Percentiles rank a stretch among this genome's conserved stretches.
Conservation (phyloP, 2,329 filamentous ascomycete species). For the Cadophora malorum region DNA sequence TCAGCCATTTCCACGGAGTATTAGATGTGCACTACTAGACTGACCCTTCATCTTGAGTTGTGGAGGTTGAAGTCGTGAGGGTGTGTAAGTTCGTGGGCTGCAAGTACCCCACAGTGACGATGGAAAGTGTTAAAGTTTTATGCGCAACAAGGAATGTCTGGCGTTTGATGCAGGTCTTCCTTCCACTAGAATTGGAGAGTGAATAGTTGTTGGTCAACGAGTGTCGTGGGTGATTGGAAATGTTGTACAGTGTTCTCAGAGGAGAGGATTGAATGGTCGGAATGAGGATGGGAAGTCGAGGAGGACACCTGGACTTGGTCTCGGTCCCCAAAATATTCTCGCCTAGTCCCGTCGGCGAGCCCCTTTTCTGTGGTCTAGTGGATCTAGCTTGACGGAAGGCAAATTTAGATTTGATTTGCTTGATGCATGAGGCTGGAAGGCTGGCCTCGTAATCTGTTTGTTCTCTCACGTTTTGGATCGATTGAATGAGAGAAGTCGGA, state of each 20-base stretch:
- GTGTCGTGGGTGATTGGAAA: slow-evolving; percentile 8
- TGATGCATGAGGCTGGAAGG: slow-evolving; percentile 20
- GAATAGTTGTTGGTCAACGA: slow-evolving; percentile 16
- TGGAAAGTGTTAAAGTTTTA: background rate
- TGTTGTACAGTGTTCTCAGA: slow-evolving; percentile 1
- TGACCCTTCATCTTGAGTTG: slow-evolving; percentile 45
- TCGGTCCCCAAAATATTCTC: slow-evolving; percentile 17
- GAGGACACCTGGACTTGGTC: slow-evolving; percentile 20
- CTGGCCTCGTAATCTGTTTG: slow-evolving; percentile 21
- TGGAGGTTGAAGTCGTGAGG: slow-evolving; percentile 25
- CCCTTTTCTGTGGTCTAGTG: slow-evolving; percentile 23
- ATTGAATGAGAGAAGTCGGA: slow-evolving; percentile 31
- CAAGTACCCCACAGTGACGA: slow-evolving; percentile 33
- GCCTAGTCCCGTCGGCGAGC: slow-evolving; percentile 19
- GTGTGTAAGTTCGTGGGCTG: slow-evolving; percentile 7
- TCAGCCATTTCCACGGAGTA: slow-evolving; percentile 34
- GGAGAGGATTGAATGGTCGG: background rate
- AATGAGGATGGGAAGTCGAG: slow-evolving; percentile 17
- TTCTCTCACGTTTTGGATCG: slow-evolving; percentile 33
- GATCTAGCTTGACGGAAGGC: slow-evolving; percentile 23
- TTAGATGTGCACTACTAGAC: slow-evolving; percentile 19
- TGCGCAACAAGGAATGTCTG: slow-evolving; percentile 12
- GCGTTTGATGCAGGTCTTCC: background rate
- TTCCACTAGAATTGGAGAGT: background rate
- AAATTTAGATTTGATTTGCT: slow-evolving; percentile 22